Evolutionary conservation across 1,284 basidiomycete species (phyloP).

Genomic region (Malassezia equina): DNA sequence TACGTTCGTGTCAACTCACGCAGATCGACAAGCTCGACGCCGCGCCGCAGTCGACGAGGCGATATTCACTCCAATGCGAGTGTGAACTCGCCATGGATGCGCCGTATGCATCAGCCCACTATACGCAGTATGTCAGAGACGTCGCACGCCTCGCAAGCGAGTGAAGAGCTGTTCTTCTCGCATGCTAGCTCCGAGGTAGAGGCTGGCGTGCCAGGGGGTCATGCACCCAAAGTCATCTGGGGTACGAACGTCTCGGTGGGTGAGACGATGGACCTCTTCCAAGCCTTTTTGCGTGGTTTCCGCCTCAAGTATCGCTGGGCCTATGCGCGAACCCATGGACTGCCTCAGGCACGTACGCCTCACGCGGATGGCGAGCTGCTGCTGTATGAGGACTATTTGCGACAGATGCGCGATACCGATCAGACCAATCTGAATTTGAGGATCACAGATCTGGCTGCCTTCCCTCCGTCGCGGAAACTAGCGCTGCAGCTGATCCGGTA

Average conservation of each 20-base stretch:
- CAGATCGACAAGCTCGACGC: conserved; percentile 31
- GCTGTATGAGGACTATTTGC: conserved; percentile 71
- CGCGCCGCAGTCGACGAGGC: conserved; percentile 34
- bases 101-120: conserved; percentile 9
- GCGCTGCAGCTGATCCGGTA: conserved; percentile 62
- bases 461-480: conserved; percentile 72
- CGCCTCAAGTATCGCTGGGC: conserved; percentile 80
- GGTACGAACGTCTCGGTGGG: conserved; percentile 84
- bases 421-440: conserved; percentile 89
- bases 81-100: conserved; percentile 25
- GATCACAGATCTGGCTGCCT: conserved; percentile 75
- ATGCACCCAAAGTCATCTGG: conserved; percentile 76
- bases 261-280: conserved; percentile 82
- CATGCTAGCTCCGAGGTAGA: conserved; percentile 22
- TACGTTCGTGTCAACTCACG: background rate
- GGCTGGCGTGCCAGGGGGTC: conserved; percentile 49
- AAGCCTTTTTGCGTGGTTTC: conserved; percentile 78
- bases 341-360: conserved; percentile 34
- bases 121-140: conserved; percentile 70
- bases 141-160: conserved; percentile 61
- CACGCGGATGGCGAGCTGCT: conserved; percentile 41
- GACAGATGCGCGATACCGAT: conserved; percentile 70
- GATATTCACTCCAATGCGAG: conserved; percentile 40
- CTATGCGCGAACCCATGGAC: conserved; percentile 61
- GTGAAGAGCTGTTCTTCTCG: conserved; percentile 54